A percentile compares a stretch with the other conserved stretches of the same genome.
Conservation (phyloP, 345 rosid genomes). For the Populus ilicifolia region DNA sequence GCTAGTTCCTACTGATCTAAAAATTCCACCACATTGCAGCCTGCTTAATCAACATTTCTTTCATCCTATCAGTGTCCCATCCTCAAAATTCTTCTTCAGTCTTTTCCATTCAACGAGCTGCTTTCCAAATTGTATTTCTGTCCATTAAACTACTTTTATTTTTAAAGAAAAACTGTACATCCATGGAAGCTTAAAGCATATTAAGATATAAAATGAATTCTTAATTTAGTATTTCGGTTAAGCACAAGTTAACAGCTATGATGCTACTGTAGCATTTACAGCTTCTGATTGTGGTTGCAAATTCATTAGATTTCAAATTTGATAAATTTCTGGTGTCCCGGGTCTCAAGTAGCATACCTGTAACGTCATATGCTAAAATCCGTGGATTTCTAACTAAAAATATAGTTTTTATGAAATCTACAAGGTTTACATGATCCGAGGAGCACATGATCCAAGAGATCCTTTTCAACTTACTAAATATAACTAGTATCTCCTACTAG, state of each 20-base stretch:
- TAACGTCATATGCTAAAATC: not conserved
- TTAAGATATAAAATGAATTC: not conserved
- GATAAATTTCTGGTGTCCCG: not conserved
- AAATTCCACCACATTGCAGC: not conserved
- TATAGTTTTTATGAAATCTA: not conserved
- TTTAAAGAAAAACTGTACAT: too few relatives aligned
- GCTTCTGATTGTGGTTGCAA: not conserved
- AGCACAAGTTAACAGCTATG: not conserved
- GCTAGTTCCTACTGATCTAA: not conserved
- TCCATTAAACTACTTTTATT: not conserved
- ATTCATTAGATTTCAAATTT: not conserved
- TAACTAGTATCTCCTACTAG: not conserved
- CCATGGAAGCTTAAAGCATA: not conserved
- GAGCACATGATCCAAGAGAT: conserved; percentile 45
- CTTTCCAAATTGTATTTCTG: not conserved
- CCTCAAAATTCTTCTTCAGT: not conserved
- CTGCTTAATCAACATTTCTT: not conserved
- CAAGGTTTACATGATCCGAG: conserved; percentile 38
- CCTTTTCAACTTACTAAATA: not conserved
- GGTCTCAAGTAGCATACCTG: not conserved
- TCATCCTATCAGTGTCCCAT: not conserved
- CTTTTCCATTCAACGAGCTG: not conserved
- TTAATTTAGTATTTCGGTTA: not conserved
- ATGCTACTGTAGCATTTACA: not conserved
- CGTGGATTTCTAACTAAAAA: not conserved